phyloP scores from a whole-genome alignment of 225 moss, liverwort and hornwort genomes.

The Marchantia polymorpha region DNA sequence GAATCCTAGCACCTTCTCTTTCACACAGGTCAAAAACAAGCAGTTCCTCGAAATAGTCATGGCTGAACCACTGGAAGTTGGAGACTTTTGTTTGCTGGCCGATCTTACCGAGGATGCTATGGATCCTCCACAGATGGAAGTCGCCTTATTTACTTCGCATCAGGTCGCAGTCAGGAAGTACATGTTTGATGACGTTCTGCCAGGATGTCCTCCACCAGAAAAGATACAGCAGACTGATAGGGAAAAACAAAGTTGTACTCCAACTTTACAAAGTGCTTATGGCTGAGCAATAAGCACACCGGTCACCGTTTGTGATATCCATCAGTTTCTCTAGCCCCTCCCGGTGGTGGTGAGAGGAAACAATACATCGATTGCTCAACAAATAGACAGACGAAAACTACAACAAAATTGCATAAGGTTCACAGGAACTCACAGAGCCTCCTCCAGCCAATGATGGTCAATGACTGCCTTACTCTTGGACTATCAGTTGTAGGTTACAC shows the following conservation, averaged over 20 bases:
- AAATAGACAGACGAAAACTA: background rate
- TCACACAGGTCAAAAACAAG: background rate
- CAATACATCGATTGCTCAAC: background rate
- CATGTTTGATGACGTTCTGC: conserved; percentile 13
- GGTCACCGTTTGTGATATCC: background rate
- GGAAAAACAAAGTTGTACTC: conserved; percentile 6
- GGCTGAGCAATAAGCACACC: background rate
- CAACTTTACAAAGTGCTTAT: conserved; percentile 16
- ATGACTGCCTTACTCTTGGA: conserved; percentile 15
- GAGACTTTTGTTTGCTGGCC: background rate
- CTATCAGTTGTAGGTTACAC: conserved; percentile 19
- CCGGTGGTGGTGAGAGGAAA: background rate
- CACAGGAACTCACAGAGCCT: conserved; percentile 32
- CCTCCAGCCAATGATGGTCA: conserved; percentile 14
- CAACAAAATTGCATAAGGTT: conserved; percentile 22
- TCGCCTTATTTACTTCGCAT: conserved; percentile 7
- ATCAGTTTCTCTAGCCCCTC: background rate
- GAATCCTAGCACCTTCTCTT: background rate
- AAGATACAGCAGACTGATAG: conserved; percentile 10
- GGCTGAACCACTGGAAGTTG: background rate
- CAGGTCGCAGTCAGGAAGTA: conserved; percentile 7
- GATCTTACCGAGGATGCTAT: conserved; percentile 1
- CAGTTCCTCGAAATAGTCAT: background rate
- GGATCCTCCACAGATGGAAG: background rate
- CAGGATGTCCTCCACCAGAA: conserved; percentile 14